Percentiles rank a stretch among this genome's conserved stretches.
Conservation (phyloP, 768 basidiomycete genomes). For the Suillus americanus region DNA sequence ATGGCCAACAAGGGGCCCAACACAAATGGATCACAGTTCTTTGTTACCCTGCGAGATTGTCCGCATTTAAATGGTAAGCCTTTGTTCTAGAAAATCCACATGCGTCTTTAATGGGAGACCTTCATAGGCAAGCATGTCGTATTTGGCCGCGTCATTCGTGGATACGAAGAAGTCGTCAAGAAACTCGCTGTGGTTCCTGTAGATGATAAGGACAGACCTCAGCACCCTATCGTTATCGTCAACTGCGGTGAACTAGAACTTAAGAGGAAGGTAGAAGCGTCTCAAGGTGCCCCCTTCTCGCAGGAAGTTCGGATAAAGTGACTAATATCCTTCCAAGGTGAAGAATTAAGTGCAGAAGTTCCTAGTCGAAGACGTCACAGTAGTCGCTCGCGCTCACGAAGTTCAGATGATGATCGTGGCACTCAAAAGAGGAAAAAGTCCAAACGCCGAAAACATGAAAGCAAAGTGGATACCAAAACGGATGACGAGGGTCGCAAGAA, state of each 20-base stretch:
- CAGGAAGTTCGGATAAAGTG: not conserved
- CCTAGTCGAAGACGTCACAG: constrained; percentile 22
- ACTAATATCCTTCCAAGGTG: constrained; percentile 5
- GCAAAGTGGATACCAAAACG: constrained; percentile 2
- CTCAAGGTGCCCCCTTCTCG: constrained; percentile 15
- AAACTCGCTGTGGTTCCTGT: constrained; percentile 63
- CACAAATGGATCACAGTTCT: constrained; percentile 88
- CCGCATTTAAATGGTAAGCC: constrained; percentile 70
- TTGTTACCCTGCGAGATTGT: constrained; percentile 76
- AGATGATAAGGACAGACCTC: constrained; percentile 75
- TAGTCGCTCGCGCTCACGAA: constrained; percentile 27
- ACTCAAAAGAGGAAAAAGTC: constrained; percentile 26
- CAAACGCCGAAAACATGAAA: constrained; percentile 18
- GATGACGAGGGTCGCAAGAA: constrained; percentile 11
- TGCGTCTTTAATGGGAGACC: constrained; percentile 3
- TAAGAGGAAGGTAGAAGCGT: constrained; percentile 30
- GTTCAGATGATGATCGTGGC: constrained; percentile 22
- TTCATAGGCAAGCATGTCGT: constrained; percentile 58
- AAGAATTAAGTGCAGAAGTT: not conserved
- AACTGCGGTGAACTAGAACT: constrained; percentile 88
- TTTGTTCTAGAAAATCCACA: not conserved
- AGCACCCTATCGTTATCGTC: constrained; percentile 61
- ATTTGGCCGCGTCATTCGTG: constrained; percentile 56
- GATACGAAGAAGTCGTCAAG: constrained; percentile 58
- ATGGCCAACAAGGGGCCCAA: constrained; percentile 89